Evolutionary conservation across 208 protist genomes (phyloP).

Genomic region (Crithidia thermophila): DNA sequence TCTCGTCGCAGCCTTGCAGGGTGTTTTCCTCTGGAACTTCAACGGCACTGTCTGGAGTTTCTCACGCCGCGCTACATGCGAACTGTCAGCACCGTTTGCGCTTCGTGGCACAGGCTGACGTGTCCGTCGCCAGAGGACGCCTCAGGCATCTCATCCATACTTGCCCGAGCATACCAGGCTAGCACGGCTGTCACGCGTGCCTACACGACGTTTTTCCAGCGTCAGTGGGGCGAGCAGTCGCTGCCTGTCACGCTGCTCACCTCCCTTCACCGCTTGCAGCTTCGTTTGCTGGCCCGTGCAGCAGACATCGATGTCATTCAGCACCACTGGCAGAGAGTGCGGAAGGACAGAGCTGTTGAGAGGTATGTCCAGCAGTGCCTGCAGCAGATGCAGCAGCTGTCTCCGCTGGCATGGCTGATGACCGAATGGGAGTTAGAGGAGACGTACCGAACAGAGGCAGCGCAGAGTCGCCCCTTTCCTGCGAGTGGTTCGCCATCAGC

Average conservation of each 20-base stretch:
- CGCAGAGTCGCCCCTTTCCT: too few species aligned
- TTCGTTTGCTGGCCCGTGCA: neutral
- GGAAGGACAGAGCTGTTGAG: too few species aligned
- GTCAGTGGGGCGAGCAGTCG: constrained; percentile 43
- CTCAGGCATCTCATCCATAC: too few species aligned
- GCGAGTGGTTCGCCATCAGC: too few species aligned
- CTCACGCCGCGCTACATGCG: constrained; percentile 37
- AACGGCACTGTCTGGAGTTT: constrained; percentile 35
- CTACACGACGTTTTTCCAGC: constrained; percentile 46
- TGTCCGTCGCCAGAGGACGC: too few species aligned
- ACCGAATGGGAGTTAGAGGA: too few species aligned
- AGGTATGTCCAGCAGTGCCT: too few species aligned
- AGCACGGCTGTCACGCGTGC: constrained; percentile 33
- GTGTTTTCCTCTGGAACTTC: constrained; percentile 31
- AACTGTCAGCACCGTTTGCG: constrained; percentile 37
- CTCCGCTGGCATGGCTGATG: too few species aligned
- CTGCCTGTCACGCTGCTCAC: constrained; percentile 40
- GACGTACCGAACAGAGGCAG: too few species aligned
- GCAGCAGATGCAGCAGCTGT: too few species aligned
- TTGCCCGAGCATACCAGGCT: constrained; percentile 22
- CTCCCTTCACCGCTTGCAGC: constrained; percentile 33
- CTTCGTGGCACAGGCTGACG: constrained; percentile 30
- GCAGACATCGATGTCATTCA: constrained; percentile 11
- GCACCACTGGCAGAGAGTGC: constrained; percentile 4
- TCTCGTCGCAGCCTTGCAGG: neutral